Base-by-base conservation (phyloP, 129 eudicot species). In the carrot (Daucus carota) region DNA sequence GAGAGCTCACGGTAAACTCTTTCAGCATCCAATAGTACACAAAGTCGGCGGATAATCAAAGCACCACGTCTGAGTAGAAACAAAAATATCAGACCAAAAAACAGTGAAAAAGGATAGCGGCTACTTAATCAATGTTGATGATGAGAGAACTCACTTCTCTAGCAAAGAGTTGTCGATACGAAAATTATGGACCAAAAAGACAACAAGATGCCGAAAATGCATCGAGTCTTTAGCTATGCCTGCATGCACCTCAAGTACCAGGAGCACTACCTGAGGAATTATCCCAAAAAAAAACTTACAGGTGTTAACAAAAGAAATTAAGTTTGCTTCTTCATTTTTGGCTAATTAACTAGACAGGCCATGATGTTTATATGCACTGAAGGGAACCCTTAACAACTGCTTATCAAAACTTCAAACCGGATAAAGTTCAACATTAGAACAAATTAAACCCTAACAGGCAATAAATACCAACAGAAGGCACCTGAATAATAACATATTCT, bases 241-340 rank as follows among this genome's bases (percentile, higher is more conserved):
- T 69, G 98, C 98, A 78, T 90, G 98, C 59, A 94, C 98, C 86
- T 94, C 93, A 72, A 94, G 88, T 73, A 87, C 98, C 84, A 91
- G 82, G 57, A 94, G 96, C 59, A 94, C 98, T 28, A 94, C 98
- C 98, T 94, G 87, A 12, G 11, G 80, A 52, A 66, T 76, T 43
- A 38, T 22, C 28, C 34, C 33, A 50, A 40, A 46, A 1, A 36
- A 1, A 36, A 1, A 86, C 32, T 48, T 73, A 28, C 44, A 62
- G 44, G 20, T 16, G 15, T 76, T 54, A 69, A 70, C 59, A 17
- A 22, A 24, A 63, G 45, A 8, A 28, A 76, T 43, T 10, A 54
- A 33, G 44, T 46, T 22, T 47, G 29, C 33, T 42, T 28, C 18
- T 14, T 26, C 33, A 24, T 26, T 60, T 28, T 60, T 8, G 29